These are phyloP conservation scores for Komagataella kurtzmanii DNA, from an alignment of 805 yeast species.

Conservation along the genomic window DNA sequence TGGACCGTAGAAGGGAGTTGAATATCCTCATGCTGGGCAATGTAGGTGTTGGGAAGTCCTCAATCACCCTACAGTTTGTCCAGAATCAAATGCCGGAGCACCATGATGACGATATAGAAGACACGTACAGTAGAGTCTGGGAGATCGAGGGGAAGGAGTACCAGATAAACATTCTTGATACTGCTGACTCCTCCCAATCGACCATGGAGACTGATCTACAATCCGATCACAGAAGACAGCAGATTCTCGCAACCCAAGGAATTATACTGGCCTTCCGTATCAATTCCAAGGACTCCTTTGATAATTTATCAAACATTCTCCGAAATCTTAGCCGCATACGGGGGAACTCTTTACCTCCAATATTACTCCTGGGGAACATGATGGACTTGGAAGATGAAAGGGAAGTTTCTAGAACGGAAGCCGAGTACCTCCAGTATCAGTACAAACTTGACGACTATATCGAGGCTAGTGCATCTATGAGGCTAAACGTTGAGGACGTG, in stretches of 20 bases:
- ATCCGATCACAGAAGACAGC: constrained; percentile 2
- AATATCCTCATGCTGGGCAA: constrained; percentile 18
- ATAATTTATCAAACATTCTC: constrained; percentile 17
- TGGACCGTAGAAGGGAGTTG: background rate
- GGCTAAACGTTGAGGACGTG: constrained; percentile 1
- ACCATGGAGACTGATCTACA: background rate
- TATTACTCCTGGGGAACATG: constrained; percentile 64
- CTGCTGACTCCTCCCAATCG: constrained; percentile 29
- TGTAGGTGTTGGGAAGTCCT: constrained; percentile 18
- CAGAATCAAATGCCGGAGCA: constrained; percentile 10
- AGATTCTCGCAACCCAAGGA: constrained; percentile 26
- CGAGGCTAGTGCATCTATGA: constrained; percentile 1
- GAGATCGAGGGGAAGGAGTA: constrained; percentile 23
- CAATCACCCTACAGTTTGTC: constrained; percentile 11
- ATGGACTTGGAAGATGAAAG: constrained; percentile 65
- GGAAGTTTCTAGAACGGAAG: constrained; percentile 61
- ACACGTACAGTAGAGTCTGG: constrained; percentile 9
- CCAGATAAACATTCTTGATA: constrained; percentile 49
- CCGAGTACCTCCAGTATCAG: background rate
- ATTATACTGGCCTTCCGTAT: constrained; percentile 36
- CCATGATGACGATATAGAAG: constrained; percentile 15
- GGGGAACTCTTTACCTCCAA: constrained; percentile 12
- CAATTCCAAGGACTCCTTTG: constrained; percentile 32
- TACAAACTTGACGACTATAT: background rate
- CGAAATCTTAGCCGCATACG: constrained; percentile 72